phyloP scores from a whole-genome alignment of 2,329 filamentous ascomycete species.

The Atkinsonella hypoxylon region DNA sequence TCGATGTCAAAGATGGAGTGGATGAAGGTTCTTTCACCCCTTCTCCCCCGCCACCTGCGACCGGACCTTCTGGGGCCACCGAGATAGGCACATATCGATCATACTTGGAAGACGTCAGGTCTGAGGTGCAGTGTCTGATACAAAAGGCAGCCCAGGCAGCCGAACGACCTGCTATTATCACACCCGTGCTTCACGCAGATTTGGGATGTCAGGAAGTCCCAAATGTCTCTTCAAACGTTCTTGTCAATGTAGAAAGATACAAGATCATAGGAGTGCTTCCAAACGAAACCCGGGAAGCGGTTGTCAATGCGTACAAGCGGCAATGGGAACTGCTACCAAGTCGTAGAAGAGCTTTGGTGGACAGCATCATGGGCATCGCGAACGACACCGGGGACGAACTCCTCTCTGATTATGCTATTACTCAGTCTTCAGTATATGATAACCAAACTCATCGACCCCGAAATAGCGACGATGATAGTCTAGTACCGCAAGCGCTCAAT shows the following conservation, averaged over 20 bases:
- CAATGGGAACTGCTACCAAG: conserved; percentile 26
- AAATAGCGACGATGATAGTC: conserved; percentile 18
- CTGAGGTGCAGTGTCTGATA: conserved; percentile 34
- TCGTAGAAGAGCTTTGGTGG: conserved; percentile 19
- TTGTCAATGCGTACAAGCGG: conserved; percentile 28
- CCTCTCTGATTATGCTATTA: conserved; percentile 25
- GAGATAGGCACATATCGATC: conserved; percentile 30
- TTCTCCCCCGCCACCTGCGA: conserved; percentile 20
- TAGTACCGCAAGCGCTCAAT: conserved; percentile 20
- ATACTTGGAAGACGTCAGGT: conserved; percentile 37
- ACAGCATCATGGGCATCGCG: conserved; percentile 21
- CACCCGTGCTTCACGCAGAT: conserved; percentile 19
- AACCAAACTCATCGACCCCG: conserved; percentile 19
- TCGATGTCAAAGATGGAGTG: conserved; percentile 25
- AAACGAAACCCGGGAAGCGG: conserved; percentile 20
- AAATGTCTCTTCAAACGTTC: conserved; percentile 13
- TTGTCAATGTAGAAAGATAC: conserved; percentile 23
- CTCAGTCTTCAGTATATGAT: conserved; percentile 27
- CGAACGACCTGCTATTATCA: conserved; percentile 19
- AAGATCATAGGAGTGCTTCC: conserved; percentile 26
- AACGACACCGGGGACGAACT: conserved; percentile 23
- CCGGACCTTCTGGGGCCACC: conserved; percentile 22
- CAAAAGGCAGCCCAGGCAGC: conserved; percentile 20
- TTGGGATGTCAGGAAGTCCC: conserved; percentile 20
- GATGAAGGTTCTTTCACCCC: conserved; percentile 26